Base-by-base conservation (phyloP, 1,284 basidiomycete species). In the Heliocybe sulcata region DNA sequence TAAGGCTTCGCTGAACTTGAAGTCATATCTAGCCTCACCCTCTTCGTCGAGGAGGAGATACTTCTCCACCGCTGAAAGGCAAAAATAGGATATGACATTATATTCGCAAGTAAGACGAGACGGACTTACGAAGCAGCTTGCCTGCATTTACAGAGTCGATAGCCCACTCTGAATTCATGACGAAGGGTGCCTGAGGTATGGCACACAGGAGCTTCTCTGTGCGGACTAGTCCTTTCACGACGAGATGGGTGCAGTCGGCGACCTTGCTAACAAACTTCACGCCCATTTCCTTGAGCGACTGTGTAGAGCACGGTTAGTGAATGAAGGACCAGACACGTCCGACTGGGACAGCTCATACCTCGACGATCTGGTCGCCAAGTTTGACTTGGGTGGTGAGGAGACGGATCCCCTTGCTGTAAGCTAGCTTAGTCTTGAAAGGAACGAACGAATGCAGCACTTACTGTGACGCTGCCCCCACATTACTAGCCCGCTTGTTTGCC, bases 151-250 rank as follows among this genome's bases (percentile, higher is more conserved):
- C 77, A 23, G 81, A 87, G 1, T 79, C 77, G 3, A 69, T 70
- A 1, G 86, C 78, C 92, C 92, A 94, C 35, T 79, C 72, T 57
- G 78, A 75, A 2, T 75, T 79, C 14, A 94, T 68, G 51, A 94
- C 74, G 59, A 74, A 75, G 0, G 85, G 85, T 0, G 77, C 80
- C 1, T 68, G 68, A 0, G 85, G 76, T 61, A 93, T 72, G 0
- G 88, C 88, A 61, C 80, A 83, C 1, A 94, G 74, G 64, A 94
- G 88, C 64, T 94, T 94, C 64, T 92, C 87, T 0, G 91, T 94
- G 6, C 91, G 80, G 3, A 85, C 81, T 19, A 93, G 73, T 27
- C 73, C 72, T 42, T 79, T 79, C 10, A 81, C 80, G 42, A 93
- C 67, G 20, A 94, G 75, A 67, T 93, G 88, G 0, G 90, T 93